phyloP scores from a whole-genome alignment of 495 filamentous ascomycete genomes.

The Penicillium lividum region DNA sequence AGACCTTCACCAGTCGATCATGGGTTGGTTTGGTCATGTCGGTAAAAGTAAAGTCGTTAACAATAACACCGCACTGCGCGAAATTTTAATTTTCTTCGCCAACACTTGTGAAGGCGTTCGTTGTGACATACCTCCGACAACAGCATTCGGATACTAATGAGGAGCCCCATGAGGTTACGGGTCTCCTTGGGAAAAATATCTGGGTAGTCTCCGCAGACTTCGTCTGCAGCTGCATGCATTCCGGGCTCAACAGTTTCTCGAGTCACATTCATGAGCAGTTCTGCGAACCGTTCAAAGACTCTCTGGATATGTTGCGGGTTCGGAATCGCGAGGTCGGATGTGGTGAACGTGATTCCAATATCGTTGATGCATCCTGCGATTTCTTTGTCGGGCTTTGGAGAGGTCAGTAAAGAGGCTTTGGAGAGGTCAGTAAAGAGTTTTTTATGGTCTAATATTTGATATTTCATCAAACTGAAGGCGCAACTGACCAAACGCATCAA shows the following conservation, averaged over 20 bases:
- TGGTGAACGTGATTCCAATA: constrained; percentile 83
- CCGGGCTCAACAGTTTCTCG: constrained; percentile 90
- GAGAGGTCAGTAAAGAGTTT: constrained; percentile 10
- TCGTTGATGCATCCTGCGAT: constrained; percentile 97
- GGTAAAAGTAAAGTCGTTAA: constrained; percentile 88
- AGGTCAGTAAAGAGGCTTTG: too few species aligned
- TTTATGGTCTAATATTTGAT: background rate
- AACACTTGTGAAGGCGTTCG: background rate
- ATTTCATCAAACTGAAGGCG: background rate
- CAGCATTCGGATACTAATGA: constrained; percentile 71
- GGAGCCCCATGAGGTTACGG: constrained; percentile 91
- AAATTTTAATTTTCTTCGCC: background rate
- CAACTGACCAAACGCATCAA: constrained; percentile 78
- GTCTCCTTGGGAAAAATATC: constrained; percentile 85
- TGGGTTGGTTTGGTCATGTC: constrained; percentile 88
- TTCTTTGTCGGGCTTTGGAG: constrained; percentile 68
- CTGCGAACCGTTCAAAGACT: constrained; percentile 96
- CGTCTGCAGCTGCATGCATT: constrained; percentile 85
- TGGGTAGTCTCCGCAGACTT: constrained; percentile 78
- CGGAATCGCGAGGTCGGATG: constrained; percentile 90
- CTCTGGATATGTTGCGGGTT: constrained; percentile 91
- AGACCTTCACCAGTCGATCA: constrained; percentile 83
- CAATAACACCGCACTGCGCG: constrained; percentile 73
- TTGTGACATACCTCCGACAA: constrained; percentile 61
- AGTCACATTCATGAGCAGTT: constrained; percentile 87